A percentile compares a stretch with the other conserved stretches of the same genome.
These are phyloP conservation scores for Stephanodiscus minutulus DNA, from an alignment of 108 stramenopile genomes.

Conservation along the genomic window DNA sequence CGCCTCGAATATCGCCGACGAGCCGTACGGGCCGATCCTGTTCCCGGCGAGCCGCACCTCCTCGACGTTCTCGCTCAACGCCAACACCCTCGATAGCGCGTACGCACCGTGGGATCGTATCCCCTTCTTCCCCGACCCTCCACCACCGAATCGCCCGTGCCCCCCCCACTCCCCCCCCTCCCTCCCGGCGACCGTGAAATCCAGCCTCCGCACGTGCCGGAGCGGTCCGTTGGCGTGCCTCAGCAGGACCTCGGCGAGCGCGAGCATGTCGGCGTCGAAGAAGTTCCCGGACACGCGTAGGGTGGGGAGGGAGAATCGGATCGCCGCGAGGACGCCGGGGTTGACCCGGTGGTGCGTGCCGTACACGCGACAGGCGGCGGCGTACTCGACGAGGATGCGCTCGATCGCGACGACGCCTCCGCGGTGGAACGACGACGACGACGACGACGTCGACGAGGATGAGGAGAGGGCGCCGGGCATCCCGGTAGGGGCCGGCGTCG, in stretches of 20 bases:
- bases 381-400: background rate
- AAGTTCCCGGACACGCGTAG: conserved; percentile 70
- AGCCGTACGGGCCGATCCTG: conserved; percentile 81
- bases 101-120: conserved; percentile 81
- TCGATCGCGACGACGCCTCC: background rate
- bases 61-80: conserved; percentile 53
- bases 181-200: conserved; percentile 60
- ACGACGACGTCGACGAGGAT: background rate
- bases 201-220: conserved; percentile 58
- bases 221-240: conserved; percentile 66
- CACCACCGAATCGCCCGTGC: no score
- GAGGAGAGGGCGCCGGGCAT: conserved; percentile 1
- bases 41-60: conserved; percentile 69
- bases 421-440: background rate
- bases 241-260: conserved; percentile 66
- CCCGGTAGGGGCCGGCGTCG: no score
- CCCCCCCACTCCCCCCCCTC: conserved; percentile 34
- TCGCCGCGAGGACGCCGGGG: conserved; percentile 66
- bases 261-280: conserved; percentile 85
- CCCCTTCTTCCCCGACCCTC: conserved; percentile 38
- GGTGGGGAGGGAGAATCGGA: conserved; percentile 68
- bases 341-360: conserved; percentile 57
- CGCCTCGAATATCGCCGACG: conserved; percentile 70
- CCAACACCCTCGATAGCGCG: conserved; percentile 67
- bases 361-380: conserved; percentile 56